phyloP scores from a whole-genome alignment of 768 basidiomycete species.

The Suillus subalutaceus region DNA sequence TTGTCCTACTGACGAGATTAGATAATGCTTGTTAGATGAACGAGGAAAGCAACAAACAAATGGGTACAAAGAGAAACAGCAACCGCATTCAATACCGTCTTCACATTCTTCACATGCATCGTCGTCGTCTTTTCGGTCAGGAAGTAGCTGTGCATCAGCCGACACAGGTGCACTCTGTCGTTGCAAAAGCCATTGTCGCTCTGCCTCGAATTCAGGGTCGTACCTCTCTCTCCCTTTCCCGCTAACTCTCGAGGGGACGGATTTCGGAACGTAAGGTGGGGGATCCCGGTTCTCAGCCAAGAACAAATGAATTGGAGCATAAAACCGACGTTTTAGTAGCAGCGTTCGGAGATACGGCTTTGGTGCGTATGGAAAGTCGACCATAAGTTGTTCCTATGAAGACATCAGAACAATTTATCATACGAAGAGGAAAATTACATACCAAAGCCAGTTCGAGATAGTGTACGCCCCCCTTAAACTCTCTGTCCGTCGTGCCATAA shows the following conservation, averaged over 20 bases:
- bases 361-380: conserved; percentile 61
- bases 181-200: conserved; percentile 50
- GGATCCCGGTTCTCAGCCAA: conserved; percentile 37
- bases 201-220: conserved; percentile 48
- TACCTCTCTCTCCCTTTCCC: conserved; percentile 44
- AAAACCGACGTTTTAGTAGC: conserved; percentile 47
- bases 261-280: conserved; percentile 43
- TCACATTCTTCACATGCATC: conserved; percentile 47
- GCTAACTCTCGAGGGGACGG: conserved; percentile 36
- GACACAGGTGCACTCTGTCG: conserved; percentile 3
- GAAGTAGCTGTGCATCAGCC: conserved; percentile 30
- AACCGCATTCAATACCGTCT: conserved; percentile 82
- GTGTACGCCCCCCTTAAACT: conserved; percentile 40
- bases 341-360: conserved; percentile 53
- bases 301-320: conserved; percentile 65
- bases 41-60: conserved; percentile 49
- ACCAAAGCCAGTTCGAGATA: conserved; percentile 62
- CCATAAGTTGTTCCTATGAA: conserved; percentile 52
- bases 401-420: not conserved
- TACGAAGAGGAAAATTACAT: conserved; percentile 14
- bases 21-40: not conserved
- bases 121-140: conserved; percentile 40
- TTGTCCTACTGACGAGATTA: conserved; percentile 52
- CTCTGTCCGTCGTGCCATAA: conserved; percentile 52
- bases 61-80: conserved; percentile 75